Evolutionary conservation across 2,329 filamentous ascomycete species (phyloP), one percentile per base, ranked within the genome.

Genomic region (Tolypocladium cylindrosporum): DNA sequence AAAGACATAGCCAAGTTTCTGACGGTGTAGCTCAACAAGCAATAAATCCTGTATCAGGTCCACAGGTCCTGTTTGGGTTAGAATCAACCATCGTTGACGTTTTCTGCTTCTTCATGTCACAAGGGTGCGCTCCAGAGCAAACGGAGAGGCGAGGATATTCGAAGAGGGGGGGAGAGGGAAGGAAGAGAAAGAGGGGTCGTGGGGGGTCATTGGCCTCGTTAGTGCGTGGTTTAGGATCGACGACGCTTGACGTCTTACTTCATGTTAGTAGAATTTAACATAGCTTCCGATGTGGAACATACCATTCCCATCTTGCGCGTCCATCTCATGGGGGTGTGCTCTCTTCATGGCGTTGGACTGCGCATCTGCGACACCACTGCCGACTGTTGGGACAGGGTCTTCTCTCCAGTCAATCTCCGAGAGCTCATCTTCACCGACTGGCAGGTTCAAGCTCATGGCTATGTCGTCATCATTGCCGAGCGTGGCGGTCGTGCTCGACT

Each of bases 161-260:
- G 2, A 16, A 11, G 6, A 31, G 13, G 24, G 13, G 13, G 27
- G 13, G 21, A 24, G 43, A 4, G 14, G 14, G 45, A 34, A 34
- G 27, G 45, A 27, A 27, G 24, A 3, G 24, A 27, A 27, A 27
- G 24, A 3, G 21, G 4, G 4, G 37, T 27, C 8, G 24, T 34
- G 8, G 14, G 40, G 21, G 37, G 16, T 48, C 31, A n/a, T 24
- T 24, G 31, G 40, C 42, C 24, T 48, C 45, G 59, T 65, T 65
- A 66, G 65, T 61, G 58, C 61, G 50, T 56, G 48, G 52, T 61
- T 68, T 54, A 70, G 54, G 71, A 75, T 58, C 80, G 79, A 67
- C 75, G 76, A 65, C 80, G 80, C 72, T 82, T 84, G 69, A 73
- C 67, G 67, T 80, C 80, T 72, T 72, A 64, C 59, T 43, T 61